Percentiles rank a stretch among this genome's conserved stretches.
phyloP scores from a whole-genome alignment of 106 monocot species.

The Iris macrosiphon region DNA sequence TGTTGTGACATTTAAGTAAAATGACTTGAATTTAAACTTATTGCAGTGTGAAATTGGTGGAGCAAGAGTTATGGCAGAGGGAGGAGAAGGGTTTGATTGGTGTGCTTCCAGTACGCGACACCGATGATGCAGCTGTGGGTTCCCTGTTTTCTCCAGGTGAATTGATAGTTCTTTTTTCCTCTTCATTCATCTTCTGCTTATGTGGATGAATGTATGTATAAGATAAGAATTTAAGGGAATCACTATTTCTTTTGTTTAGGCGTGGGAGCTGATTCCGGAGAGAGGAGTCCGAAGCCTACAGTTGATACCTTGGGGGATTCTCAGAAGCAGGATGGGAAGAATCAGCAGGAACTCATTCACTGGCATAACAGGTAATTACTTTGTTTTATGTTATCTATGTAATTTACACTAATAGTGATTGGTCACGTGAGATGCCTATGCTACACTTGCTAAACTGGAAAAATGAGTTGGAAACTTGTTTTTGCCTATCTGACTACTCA shows the following conservation, averaged over 20 bases:
- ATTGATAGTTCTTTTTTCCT: not conserved
- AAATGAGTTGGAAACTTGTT: too few relatives aligned
- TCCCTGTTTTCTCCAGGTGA: slow-evolving; percentile 66
- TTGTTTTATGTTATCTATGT: too few relatives aligned
- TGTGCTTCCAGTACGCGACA: slow-evolving; percentile 85
- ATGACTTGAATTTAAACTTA: not conserved
- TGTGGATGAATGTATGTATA: not conserved
- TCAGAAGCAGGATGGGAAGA: slow-evolving; percentile 72
- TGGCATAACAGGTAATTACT: slow-evolving; percentile 79
- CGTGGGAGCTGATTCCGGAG: slow-evolving; percentile 47
- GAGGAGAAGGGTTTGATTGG: slow-evolving; percentile 99
- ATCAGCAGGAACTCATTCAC: slow-evolving; percentile 67
- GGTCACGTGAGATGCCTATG: too few relatives aligned
- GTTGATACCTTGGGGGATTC: slow-evolving; percentile 45
- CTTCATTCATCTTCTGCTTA: too few relatives aligned
- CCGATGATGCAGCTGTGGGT: slow-evolving; percentile 38
- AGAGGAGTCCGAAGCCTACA: slow-evolving; percentile 34
- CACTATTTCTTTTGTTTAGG: slow-evolving; percentile 25
- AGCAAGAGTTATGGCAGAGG: slow-evolving; percentile 95
- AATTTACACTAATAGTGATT: too few relatives aligned
- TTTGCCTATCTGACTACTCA: too few relatives aligned
- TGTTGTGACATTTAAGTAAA: too few relatives aligned
- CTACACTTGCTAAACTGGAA: not conserved
- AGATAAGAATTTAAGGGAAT: not conserved
- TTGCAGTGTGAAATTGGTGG: slow-evolving; percentile 93